Evolutionary conservation across 2,329 filamentous ascomycete genomes (phyloP).

Genomic region (Aspergillus tanneri): DNA sequence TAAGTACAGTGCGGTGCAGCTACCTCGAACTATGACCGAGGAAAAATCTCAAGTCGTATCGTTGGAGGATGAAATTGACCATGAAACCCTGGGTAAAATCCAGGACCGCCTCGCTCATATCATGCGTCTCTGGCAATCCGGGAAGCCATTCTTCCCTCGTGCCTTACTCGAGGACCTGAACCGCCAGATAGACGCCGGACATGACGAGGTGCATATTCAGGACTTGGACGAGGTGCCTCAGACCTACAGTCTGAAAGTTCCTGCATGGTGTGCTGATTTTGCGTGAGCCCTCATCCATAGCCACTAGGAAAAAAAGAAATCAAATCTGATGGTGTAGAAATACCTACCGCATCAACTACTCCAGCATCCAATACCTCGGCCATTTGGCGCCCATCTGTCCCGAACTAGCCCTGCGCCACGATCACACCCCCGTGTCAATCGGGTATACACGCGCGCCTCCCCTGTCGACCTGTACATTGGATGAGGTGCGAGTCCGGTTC

Average conservation of each 20-base stretch:
- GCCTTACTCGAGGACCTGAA: constrained; percentile 19
- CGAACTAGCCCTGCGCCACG: constrained; percentile 9
- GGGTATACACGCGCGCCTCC: constrained; percentile 13
- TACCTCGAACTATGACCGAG: neutral
- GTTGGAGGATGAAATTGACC: constrained; percentile 5
- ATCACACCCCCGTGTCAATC: constrained; percentile 19
- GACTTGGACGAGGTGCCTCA: constrained; percentile 18
- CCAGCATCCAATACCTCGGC: constrained; percentile 20
- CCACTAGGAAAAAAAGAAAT: neutral
- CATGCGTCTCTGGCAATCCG: constrained; percentile 18
- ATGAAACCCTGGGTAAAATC: constrained; percentile 10
- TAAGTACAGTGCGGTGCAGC: neutral
- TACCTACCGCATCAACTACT: constrained; percentile 23
- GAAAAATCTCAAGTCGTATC: neutral
- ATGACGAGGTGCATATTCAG: constrained; percentile 18
- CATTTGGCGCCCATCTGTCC: constrained; percentile 15
- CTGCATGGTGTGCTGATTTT: constrained; percentile 17
- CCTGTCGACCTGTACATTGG: neutral
- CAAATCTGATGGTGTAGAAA: constrained; percentile 6
- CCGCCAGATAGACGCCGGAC: constrained; percentile 17
- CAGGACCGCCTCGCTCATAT: constrained; percentile 20
- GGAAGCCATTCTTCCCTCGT: constrained; percentile 24
- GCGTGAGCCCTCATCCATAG: constrained; percentile 12
- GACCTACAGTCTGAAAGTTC: constrained; percentile 19
- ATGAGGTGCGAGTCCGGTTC: constrained; percentile 15